Conservation (phyloP, 768 basidiomycete species). For the Cystofilobasidium macerans region DNA sequence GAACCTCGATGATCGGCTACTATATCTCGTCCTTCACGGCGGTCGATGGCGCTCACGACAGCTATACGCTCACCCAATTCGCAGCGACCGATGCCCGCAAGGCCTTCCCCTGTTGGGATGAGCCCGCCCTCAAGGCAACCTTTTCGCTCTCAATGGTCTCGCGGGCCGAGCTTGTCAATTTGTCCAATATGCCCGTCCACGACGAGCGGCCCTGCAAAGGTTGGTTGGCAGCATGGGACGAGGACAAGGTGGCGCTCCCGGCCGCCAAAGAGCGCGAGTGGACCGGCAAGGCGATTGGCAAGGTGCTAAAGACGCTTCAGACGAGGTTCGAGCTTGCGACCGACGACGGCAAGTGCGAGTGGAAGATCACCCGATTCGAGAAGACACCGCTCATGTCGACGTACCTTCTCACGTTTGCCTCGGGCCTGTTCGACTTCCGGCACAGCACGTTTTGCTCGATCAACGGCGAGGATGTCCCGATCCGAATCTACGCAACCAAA, state of each 20-base stretch:
- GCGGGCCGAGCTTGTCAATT: slow-evolving; percentile 57
- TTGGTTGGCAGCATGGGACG: slow-evolving; percentile 30
- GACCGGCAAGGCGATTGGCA: slow-evolving; percentile 52
- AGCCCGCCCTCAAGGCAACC: slow-evolving; percentile 72
- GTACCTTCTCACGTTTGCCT: slow-evolving; percentile 79
- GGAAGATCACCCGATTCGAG: too few relatives aligned
- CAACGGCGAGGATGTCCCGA: slow-evolving; percentile 65
- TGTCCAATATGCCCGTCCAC: slow-evolving; percentile 75
- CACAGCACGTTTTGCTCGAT: slow-evolving; percentile 68
- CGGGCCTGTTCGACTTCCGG: slow-evolving; percentile 54
- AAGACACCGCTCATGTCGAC: too few relatives aligned
- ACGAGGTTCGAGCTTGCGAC: too few relatives aligned
- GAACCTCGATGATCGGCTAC: slow-evolving; percentile 56
- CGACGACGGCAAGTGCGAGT: too few relatives aligned
- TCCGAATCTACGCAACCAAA: slow-evolving; percentile 67
- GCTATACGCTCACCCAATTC: slow-evolving; percentile 11
- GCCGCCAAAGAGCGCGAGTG: too few relatives aligned
- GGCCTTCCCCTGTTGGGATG: slow-evolving; percentile 25
- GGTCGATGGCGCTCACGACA: slow-evolving; percentile 44
- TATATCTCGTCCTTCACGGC: slow-evolving; percentile 44
- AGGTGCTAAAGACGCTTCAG: slow-evolving; percentile 55
- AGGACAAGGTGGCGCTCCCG: slow-evolving; percentile 33
- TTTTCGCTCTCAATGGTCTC: slow-evolving; percentile 62
- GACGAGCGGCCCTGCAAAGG: slow-evolving; percentile 39
- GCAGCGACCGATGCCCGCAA: slow-evolving; percentile 20